Conservation (phyloP, 106 monocot species). For the Xerophyta viscosa region DNA sequence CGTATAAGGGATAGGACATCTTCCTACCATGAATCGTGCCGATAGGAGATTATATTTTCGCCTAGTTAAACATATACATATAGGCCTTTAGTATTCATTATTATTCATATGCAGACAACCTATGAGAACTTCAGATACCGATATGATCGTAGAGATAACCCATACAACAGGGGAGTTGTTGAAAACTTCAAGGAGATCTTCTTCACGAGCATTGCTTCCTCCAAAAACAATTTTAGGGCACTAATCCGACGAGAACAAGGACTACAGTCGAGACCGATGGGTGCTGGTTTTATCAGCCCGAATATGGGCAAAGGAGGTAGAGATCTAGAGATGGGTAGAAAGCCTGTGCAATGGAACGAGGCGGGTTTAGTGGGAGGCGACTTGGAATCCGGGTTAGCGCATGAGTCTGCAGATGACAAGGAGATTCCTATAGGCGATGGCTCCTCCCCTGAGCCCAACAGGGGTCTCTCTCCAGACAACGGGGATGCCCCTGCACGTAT, state of each 20-base stretch:
- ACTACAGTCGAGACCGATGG: slow-evolving; percentile 1
- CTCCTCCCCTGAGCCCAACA: slow-evolving; percentile 17
- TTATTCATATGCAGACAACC: slow-evolving; percentile 93
- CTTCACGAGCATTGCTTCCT: slow-evolving; percentile 53
- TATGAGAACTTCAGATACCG: slow-evolving; percentile 96
- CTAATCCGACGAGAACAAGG: slow-evolving; percentile 29
- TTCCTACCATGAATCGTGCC: no score
- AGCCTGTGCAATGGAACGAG: slow-evolving; percentile 62
- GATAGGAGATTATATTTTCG: no score
- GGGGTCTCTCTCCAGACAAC: slow-evolving; percentile 13
- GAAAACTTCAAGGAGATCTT: slow-evolving; percentile 74
- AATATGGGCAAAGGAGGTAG: slow-evolving; percentile 56
- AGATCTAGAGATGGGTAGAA: slow-evolving; percentile 72
- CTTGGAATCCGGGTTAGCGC: slow-evolving; percentile 25
- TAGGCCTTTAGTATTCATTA: no score
- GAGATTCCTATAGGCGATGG: slow-evolving; percentile 18
- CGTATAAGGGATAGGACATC: no score
- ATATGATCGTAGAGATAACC: slow-evolving; percentile 75
- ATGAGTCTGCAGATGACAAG: slow-evolving; percentile 28
- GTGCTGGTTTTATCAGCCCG: slow-evolving; percentile 67
- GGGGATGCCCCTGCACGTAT: slow-evolving; percentile 5
- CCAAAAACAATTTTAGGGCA: slow-evolving; percentile 73
- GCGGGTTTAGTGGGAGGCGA: slow-evolving; percentile 25
- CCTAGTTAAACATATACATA: no score
- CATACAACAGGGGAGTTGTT: slow-evolving; percentile 61